A percentile compares a stretch with the other conserved stretches of the same genome.
These are phyloP conservation scores for Mycosphaerella sp. DNA, from an alignment of 2,329 filamentous ascomycete genomes.

Conservation along the genomic window DNA sequence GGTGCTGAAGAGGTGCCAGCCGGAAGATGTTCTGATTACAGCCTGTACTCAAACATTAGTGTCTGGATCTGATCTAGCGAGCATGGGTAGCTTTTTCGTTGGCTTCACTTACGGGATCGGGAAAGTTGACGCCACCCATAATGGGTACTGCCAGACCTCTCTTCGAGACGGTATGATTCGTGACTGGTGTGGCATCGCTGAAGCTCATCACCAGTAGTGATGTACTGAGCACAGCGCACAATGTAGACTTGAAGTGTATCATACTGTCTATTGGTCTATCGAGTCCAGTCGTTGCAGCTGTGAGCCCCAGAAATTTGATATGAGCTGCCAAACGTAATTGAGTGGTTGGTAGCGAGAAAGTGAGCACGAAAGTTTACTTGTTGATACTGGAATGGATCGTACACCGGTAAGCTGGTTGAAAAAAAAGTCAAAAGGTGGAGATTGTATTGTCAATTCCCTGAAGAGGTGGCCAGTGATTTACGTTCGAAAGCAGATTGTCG, in stretches of 20 bases:
- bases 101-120: conserved; percentile 30
- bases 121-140: conserved; percentile 42
- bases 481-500: background rate
- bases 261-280: background rate
- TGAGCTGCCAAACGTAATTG: background rate
- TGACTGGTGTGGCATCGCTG: background rate
- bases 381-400: background rate
- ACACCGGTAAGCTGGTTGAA: background rate
- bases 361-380: background rate
- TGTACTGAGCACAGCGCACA: background rate
- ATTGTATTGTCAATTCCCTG: background rate
- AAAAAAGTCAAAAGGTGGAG: background rate
- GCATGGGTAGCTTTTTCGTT: background rate
- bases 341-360: background rate
- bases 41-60: conserved; percentile 4
- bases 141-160: conserved; percentile 18
- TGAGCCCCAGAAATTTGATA: background rate
- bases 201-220: background rate
- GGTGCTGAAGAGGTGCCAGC: conserved; percentile 38
- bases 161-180: background rate
- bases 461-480: background rate
- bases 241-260: background rate
- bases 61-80: too few relatives aligned
- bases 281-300: background rate
- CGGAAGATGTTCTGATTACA: conserved; percentile 29